phyloP scores from a whole-genome alignment of 352 stramenopile species.

The Blastocystis sp. region DNA sequence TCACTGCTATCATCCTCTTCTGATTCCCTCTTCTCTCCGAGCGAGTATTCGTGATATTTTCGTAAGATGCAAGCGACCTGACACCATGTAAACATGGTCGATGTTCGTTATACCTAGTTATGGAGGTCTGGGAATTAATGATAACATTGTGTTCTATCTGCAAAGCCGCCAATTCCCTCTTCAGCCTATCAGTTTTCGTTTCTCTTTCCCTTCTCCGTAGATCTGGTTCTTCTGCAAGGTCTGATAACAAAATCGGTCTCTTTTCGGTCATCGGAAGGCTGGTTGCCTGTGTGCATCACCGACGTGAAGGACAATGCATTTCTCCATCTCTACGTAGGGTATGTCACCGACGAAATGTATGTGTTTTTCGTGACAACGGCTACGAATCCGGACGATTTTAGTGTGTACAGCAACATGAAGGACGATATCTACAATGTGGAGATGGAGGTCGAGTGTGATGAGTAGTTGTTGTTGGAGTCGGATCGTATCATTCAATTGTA shows the following conservation, averaged over 20 bases:
- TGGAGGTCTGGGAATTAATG: neutral
- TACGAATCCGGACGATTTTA: constrained; percentile 2
- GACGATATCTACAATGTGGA: neutral
- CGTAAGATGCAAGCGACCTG: neutral
- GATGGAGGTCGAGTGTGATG: neutral
- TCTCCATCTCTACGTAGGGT: constrained; percentile 36
- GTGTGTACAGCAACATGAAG: neutral
- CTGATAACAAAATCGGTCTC: neutral
- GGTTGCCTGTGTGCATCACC: constrained; percentile 13
- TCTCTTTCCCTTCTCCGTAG: neutral
- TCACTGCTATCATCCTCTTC: neutral
- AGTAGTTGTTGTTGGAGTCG: neutral
- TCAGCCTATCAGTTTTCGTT: neutral
- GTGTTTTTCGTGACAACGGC: constrained; percentile 42
- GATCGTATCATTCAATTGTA: constrained; percentile 38
- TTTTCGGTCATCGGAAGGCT: constrained; percentile 23
- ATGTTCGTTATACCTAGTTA: neutral
- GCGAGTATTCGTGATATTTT: neutral
- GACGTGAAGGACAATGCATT: constrained; percentile 3
- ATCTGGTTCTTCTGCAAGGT: constrained; percentile 5
- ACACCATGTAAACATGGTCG: neutral
- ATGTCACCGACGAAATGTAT: constrained; percentile 23
- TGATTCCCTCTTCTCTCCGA: neutral
- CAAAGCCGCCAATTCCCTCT: constrained; percentile 9
- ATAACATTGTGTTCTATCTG: neutral